Conservation (phyloP, 352 stramenopile species). For the Salisapilia sapeloensis region DNA sequence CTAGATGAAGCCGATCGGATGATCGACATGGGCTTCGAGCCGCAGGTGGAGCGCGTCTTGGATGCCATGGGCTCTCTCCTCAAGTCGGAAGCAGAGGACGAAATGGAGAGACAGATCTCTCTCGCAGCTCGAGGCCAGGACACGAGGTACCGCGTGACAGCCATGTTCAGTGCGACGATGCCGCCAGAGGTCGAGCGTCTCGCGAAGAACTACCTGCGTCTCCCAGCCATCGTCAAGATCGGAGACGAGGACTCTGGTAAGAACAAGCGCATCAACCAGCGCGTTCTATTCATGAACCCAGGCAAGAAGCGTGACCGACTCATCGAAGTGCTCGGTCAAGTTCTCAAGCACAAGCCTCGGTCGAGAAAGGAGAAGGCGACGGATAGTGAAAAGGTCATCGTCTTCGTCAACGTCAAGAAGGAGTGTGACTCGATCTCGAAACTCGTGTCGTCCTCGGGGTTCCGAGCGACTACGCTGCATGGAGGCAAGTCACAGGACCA, state of each 20-base stretch:
- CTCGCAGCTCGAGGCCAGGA: slow-evolving; percentile 30
- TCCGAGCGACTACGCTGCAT: slow-evolving; percentile 89
- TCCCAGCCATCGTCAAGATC: slow-evolving; percentile 96
- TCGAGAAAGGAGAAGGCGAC: slow-evolving; percentile 54
- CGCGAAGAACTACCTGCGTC: slow-evolving; percentile 93
- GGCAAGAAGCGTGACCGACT: slow-evolving; percentile 85
- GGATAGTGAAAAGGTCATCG: slow-evolving; percentile 90
- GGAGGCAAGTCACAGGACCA: slow-evolving; percentile 95
- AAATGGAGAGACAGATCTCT: slow-evolving; percentile 89
- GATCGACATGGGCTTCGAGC: slow-evolving; percentile 96
- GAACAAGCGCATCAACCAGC: slow-evolving; percentile 97
- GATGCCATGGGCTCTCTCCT: slow-evolving; percentile 94
- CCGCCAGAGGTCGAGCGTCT: slow-evolving; percentile 92
- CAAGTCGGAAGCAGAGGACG: slow-evolving; percentile 93
- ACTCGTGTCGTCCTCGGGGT: slow-evolving; percentile 82
- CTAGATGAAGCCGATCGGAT: slow-evolving; percentile 98
- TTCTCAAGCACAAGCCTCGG: slow-evolving; percentile 51
- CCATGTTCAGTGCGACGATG: slow-evolving; percentile 99
- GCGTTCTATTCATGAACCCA: slow-evolving; percentile 86
- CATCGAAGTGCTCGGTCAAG: slow-evolving; percentile 69
- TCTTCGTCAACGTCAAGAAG: slow-evolving; percentile 99
- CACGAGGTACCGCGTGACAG: slow-evolving; percentile 72
- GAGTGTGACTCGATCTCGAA: slow-evolving; percentile 91
- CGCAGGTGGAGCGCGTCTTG: slow-evolving; percentile 91
- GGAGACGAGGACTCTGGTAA: slow-evolving; percentile 95